Evolutionary conservation across 352 stramenopile species (phyloP), one percentile per base, ranked within the genome.

Genomic region (Globisporangium abappressorium): DNA sequence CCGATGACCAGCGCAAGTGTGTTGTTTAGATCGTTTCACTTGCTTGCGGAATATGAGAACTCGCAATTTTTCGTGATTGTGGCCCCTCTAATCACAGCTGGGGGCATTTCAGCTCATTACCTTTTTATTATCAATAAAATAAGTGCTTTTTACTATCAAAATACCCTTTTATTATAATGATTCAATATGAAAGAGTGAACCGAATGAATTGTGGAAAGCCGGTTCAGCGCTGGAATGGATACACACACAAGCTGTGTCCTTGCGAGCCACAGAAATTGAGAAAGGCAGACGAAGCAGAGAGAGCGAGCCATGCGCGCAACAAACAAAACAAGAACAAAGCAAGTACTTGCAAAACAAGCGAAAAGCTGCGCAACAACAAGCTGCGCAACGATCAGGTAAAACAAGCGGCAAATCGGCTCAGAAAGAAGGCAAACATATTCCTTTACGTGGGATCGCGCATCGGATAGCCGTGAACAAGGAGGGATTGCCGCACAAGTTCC

Each of bases 151-250:
- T 18, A 11, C 5, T 1, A 22, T 49, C 5, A 22, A 22, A 22
- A 49, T 33, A 33, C 56, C 30, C 8, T 61, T 20, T 47, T 30
- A 7, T 18, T 22, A 22, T n/a, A 18, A 0, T 49, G 18, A 22
- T 22, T 9, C 18, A 8, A 11, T 49, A 49, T 49, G 43, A 0
- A n/a, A 7, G 43, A 18, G 4, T 9, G 30, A 60, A 30, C 55
- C 30, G 55, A 60, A 46, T 46, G 20, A 28, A 43, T 59, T 43
- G 3, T 1, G 6, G 54, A 58, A 58, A 58, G 53, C 53, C 53
- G 53, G 54, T 60, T 60, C 54, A 60, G 28, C 28, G 28, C 5
- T 30, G 54, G 54, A 43, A 60, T 60, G 54, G 54, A 60, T 60
- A 60, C 54, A 60, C 28, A 26, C 28, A 11, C 15, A 20, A 12